phyloP scores from a whole-genome alignment of 2,329 filamentous ascomycete species.

The Bimuria novae-zelandiae region DNA sequence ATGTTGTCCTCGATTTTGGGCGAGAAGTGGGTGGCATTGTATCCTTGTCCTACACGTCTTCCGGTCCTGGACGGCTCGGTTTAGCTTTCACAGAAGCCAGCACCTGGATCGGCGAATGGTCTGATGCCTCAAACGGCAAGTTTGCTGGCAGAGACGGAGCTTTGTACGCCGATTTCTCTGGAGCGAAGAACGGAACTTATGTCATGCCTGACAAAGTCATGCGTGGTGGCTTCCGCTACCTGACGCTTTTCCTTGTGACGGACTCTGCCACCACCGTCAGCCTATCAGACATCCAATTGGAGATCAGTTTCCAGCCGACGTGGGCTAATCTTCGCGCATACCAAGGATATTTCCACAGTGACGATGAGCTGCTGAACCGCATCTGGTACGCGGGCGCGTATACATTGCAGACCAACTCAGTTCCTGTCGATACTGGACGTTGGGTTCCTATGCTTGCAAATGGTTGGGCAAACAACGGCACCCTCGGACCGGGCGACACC shows the following conservation, averaged over 20 bases:
- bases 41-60: slow-evolving; percentile 55
- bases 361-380: slow-evolving; percentile 41
- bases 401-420: slow-evolving; percentile 55
- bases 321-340: slow-evolving; percentile 52
- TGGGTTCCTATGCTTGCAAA: slow-evolving; percentile 34
- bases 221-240: slow-evolving; percentile 59
- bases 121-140: slow-evolving; percentile 49
- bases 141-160: slow-evolving; percentile 51
- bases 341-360: slow-evolving; percentile 42
- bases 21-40: slow-evolving; percentile 62
- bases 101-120: slow-evolving; percentile 50
- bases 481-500: slow-evolving; percentile 42
- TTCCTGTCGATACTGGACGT: slow-evolving; percentile 46
- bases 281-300: slow-evolving; percentile 48
- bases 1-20: slow-evolving; percentile 64
- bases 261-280: slow-evolving; percentile 41
- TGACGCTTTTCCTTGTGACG: slow-evolving; percentile 54
- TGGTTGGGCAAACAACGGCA: slow-evolving; percentile 49
- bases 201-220: slow-evolving; percentile 52
- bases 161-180: slow-evolving; percentile 50
- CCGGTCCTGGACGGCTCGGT: slow-evolving; percentile 43
- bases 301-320: slow-evolving; percentile 56
- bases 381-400: slow-evolving; percentile 60
- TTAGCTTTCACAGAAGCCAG: slow-evolving; percentile 51
- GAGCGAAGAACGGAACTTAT: slow-evolving; percentile 43